Evolutionary conservation across 805 yeast genomes (phyloP), one percentile per base, ranked within the genome.

Genomic region (Lachancea sp.): DNA sequence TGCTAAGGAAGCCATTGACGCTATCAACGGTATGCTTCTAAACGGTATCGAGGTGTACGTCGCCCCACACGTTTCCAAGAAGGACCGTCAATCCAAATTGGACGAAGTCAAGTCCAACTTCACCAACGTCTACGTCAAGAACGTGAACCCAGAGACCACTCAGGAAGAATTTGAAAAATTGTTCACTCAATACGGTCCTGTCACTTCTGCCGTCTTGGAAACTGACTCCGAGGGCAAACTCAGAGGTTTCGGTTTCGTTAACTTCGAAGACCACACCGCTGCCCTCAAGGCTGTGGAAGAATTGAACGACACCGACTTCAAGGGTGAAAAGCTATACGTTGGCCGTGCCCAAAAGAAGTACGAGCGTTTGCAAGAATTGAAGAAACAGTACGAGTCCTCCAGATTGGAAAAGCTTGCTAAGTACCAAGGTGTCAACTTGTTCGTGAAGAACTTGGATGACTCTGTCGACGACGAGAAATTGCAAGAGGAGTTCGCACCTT

Each of bases 341-440:
- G 96, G 97, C 63, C 88, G 99, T 73, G 99, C 99, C 59, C 99
- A 93, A 78, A 91, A 89, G 89, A 91, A 89, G 81, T 78, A 85
- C 71, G 99, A 93, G 80, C 90, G 99, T 78, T 71, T 82, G 65
- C 95, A 88, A 75, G 95, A 89, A 73, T 85, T 93, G 71, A 88
- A 85, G 77, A 84, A 83, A 73, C 95, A 88, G 75, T 83, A 87
- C 75, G 98, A 93, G 73, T 79, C 85, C 58, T 82, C 85, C 58
- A 82, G 95, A 69, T 77, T 85, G 68, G 98, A 93, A 75, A 87
- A 87, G 71, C 73, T 87, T 66, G 80, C 83, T 65, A 90, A 91
- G 74, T 89, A 85, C 79, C 97, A 90, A 76, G 98, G 97, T 70
- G 95, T 90, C 59, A 93, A 93, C 80, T 78, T 93, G 68, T 93